These are phyloP conservation scores for Spizellomyces sp. DNA, from an alignment of 192 early-diverging fungal species.

Conservation along the genomic window DNA sequence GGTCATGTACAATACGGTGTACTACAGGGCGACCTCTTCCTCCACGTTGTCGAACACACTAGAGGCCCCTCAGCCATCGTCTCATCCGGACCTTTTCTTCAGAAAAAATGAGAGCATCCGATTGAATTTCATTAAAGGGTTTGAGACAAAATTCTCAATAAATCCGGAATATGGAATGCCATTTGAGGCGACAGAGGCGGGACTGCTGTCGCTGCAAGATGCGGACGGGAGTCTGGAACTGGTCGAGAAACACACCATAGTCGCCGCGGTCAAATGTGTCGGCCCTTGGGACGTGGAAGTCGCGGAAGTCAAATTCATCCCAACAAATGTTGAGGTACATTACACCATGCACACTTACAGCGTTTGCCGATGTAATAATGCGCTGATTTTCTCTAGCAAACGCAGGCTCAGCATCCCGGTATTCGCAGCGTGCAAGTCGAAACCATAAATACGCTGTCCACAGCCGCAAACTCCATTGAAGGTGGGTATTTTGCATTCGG, in stretches of 20 bases:
- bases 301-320: constrained; percentile 42
- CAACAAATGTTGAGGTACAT: constrained; percentile 14
- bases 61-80: constrained; percentile 41
- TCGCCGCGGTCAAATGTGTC: constrained; percentile 37
- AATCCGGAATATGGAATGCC: constrained; percentile 35
- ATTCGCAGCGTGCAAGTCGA: no score
- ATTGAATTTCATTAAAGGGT: constrained; percentile 58
- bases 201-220: constrained; percentile 14
- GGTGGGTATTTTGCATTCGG: no score
- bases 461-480: no score
- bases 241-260: constrained; percentile 40
- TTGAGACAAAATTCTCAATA: constrained; percentile 51
- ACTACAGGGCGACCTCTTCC: constrained; percentile 28
- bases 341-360: neutral
- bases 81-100: constrained; percentile 43
- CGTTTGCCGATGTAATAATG: neutral
- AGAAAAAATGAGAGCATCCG: constrained; percentile 59
- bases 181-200: constrained; percentile 23
- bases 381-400: neutral
- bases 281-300: constrained; percentile 56
- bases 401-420: neutral
- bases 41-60: constrained; percentile 37
- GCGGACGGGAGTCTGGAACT: constrained; percentile 17
- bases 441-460: no score
- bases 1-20: constrained; percentile 33